Base-by-base conservation (phyloP, 129 eudicot genomes). In the Logfia minima region DNA sequence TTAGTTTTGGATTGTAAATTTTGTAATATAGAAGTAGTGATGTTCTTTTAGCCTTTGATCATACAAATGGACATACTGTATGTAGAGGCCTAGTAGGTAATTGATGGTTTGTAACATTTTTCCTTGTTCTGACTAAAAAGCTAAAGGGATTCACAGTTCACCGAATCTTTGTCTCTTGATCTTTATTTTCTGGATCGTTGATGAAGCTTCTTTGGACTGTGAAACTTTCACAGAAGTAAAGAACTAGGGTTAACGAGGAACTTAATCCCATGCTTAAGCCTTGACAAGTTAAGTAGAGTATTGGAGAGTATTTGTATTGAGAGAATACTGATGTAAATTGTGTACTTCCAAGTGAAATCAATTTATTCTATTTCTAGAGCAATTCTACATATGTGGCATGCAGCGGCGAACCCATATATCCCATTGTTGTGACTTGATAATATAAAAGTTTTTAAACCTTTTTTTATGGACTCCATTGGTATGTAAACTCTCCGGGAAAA, bases 1-100 rank as follows among this genome's bases (percentile, higher is more conserved):
- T 66, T 66, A 67, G 76, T 58, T 35, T 45, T 59, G 65, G 66
- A 45, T 68, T 81, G 84, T 81, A 81, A 74, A 68, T 75, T 81
- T 81, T 75, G 80, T 43, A 56, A 74, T 66, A 74, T 74, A 81
- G 56, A 58, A 56, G 75, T 74, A 75, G 84, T 26, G 48, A 48
- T 80, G 75, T 74, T 67, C 71, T 74, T 67, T 67, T 67, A 77
- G 64, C 43, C 59, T 77, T 67, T 55, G 75, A 77, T 67, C 29
- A 55, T 24, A 77, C 75, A 16, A 53, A 76, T 26, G 66, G 53
- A 66, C 31, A 29, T 76, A 19, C 24, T 51, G 19, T 45, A 52
- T 21, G 35, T 48, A 11, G 26, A 62, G 63, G 62, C 48, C 63
- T 64, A 56, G 61, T 29, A 35, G 72, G 69, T 23, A 60, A 60